Evolutionary conservation across 805 yeast species (phyloP), one percentile per base, ranked within the genome.

Genomic region (Candida sonorensis): DNA sequence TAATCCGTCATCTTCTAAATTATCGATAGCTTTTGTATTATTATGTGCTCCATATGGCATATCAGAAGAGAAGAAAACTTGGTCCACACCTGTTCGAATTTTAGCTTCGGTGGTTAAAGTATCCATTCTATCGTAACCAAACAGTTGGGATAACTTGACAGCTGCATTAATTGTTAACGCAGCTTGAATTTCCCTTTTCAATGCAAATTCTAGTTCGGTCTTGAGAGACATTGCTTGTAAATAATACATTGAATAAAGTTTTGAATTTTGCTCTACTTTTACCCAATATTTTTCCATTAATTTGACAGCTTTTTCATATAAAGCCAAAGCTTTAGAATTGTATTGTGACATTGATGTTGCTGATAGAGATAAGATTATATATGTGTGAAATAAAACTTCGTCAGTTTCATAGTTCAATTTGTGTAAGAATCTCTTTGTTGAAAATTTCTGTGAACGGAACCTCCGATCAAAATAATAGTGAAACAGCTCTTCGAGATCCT

Each of bases 91-190:
- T 12, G 5, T 4, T n/a, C 13, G 8, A 22, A 22, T 11, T 22
- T 13, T 22, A 22, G 24, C 12, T 22, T 22, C 12, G 12, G 24
- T 22, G 9, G 8, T 7, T 15, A 17, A 53, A 36, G 15, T 29
- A 36, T 54, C 59, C 11, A 53, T 38, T 34, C 46, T 51, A 40
- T 54, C 59, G 32, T 41, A 50, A 9, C 53, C 54, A 31, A 46
- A 39, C 38, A 54, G 40, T 38, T 51, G 57, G 5, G 51, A 35
- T 24, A 50, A 32, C 24, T 58, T 38, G 9, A 51, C 51, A 3
- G 53, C 48, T 7, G 38, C 26, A 17, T 48, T 39, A 21, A 51
- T 38, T 8, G 57, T 48, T 12, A 47, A 20, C 4, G 58, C 55
- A n/a, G 56, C 45, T 23, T 45, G 40, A 31, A 46, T 31, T 17